Conservation (phyloP, 805 yeast genomes). For the Metschnikowia similis region DNA sequence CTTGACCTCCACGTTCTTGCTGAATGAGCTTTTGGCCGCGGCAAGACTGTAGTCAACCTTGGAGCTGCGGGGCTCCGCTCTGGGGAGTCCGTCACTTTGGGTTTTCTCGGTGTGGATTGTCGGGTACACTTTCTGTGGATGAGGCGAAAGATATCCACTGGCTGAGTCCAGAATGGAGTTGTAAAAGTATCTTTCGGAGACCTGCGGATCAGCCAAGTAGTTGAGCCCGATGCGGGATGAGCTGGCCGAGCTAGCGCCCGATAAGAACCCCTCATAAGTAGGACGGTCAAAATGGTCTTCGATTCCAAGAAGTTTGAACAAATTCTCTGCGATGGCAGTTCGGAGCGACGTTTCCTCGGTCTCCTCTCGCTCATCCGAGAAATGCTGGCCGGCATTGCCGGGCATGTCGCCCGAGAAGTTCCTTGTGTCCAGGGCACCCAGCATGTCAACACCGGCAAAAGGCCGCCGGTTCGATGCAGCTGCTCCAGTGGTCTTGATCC, state of each 20-base stretch:
- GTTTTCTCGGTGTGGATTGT: constrained; percentile 23
- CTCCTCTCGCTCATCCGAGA: constrained; percentile 59
- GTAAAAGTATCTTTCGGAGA: constrained; percentile 14
- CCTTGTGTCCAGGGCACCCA: background rate
- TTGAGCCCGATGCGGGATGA: constrained; percentile 31
- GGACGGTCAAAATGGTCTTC: constrained; percentile 25
- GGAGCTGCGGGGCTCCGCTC: background rate
- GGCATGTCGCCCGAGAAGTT: background rate
- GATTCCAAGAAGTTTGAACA: constrained; percentile 67
- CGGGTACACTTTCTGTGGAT: constrained; percentile 25
- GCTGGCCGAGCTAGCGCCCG: constrained; percentile 16
- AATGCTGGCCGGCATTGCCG: constrained; percentile 19
- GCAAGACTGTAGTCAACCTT: constrained; percentile 37
- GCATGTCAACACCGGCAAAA: background rate
- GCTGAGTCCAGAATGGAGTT: constrained; percentile 17
- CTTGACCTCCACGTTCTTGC: constrained; percentile 55
- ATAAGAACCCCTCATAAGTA: background rate
- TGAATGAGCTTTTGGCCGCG: constrained; percentile 52
- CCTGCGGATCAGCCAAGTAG: constrained; percentile 16
- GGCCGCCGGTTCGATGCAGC: background rate
- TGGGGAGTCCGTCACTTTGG: background rate
- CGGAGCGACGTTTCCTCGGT: constrained; percentile 64
- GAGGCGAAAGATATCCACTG: background rate
- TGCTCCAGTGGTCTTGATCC: background rate
- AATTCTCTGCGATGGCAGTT: constrained; percentile 63